Evolutionary conservation across 2,329 filamentous ascomycete species (phyloP).

Genomic region (Achaetomium macrosporum): DNA sequence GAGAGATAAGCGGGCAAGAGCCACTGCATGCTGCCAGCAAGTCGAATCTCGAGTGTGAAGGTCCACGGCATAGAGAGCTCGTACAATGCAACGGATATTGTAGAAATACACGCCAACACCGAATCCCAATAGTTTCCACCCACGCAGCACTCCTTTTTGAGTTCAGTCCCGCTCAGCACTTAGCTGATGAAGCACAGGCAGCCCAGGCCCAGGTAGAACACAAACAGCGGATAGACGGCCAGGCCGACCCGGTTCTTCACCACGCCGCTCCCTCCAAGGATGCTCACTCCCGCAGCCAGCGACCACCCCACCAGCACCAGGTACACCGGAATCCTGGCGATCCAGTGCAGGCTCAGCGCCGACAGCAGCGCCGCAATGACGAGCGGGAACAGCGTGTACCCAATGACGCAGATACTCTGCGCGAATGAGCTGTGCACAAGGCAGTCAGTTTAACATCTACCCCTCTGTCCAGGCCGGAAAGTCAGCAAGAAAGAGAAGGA

Average conservation of each 20-base stretch:
- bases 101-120: slow-evolving; percentile 9
- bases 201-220: slow-evolving; percentile 90
- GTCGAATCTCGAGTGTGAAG: too few relatives aligned
- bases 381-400: slow-evolving; percentile 94
- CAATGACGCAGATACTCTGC: slow-evolving; percentile 95
- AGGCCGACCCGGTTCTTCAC: slow-evolving; percentile 91
- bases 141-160: neutral
- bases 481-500: neutral
- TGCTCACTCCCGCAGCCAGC: slow-evolving; percentile 89
- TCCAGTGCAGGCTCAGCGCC: slow-evolving; percentile 69
- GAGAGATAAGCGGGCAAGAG: too few relatives aligned
- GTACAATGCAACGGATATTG: slow-evolving; percentile 7
- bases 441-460: slow-evolving; percentile 26
- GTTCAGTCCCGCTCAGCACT: neutral
- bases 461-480: neutral
- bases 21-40: too few relatives aligned
- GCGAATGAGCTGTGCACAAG: slow-evolving; percentile 72
- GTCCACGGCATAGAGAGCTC: neutral
- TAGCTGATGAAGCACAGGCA: slow-evolving; percentile 97
- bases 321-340: slow-evolving; percentile 86
- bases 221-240: slow-evolving; percentile 88
- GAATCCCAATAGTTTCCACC: neutral
- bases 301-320: slow-evolving; percentile 86
- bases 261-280: slow-evolving; percentile 89
- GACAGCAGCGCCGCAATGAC: slow-evolving; percentile 89